Percentiles rank a stretch among this genome's conserved stretches.
Conservation (phyloP, 495 filamentous ascomycete species). For the Talaromyces wortmannii region DNA sequence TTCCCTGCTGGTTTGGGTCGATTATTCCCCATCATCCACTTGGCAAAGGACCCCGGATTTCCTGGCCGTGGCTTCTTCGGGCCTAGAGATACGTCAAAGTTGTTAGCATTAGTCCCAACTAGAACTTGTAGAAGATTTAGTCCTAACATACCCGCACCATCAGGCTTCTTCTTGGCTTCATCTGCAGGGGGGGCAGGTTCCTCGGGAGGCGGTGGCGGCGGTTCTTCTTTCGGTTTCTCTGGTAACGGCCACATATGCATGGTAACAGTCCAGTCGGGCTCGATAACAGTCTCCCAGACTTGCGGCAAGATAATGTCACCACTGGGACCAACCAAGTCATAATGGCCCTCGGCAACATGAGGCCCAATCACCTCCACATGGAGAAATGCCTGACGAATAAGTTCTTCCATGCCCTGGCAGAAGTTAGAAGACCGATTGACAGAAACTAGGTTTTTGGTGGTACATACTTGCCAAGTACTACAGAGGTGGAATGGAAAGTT, state of each 20-base stretch:
- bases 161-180: slow-evolving; percentile 27
- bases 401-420: slow-evolving; percentile 69
- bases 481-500: slow-evolving; percentile 78
- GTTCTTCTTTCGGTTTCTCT: slow-evolving; percentile 43
- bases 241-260: slow-evolving; percentile 98
- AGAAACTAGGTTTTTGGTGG: slow-evolving; percentile 2
- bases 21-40: slow-evolving; percentile 34
- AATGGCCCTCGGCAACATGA: slow-evolving; percentile 78
- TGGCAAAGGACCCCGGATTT: slow-evolving; percentile 26
- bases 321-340: slow-evolving; percentile 76
- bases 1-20: slow-evolving; percentile 17
- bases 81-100: slow-evolving; percentile 9
- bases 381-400: slow-evolving; percentile 82
- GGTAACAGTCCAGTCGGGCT: slow-evolving; percentile 83
- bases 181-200: slow-evolving; percentile 15
- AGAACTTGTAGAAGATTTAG: not conserved
- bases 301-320: slow-evolving; percentile 83
- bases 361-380: slow-evolving; percentile 78
- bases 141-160: slow-evolving; percentile 17
- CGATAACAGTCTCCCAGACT: slow-evolving; percentile 78
- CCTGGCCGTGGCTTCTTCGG: slow-evolving; percentile 22
- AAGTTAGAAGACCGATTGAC: slow-evolving; percentile 7
- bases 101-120: not conserved
- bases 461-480: slow-evolving; percentile 68
- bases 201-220: slow-evolving; percentile 24